Conservation (phyloP, 805 yeast species). For the Kodamaea jinghongensis region DNA sequence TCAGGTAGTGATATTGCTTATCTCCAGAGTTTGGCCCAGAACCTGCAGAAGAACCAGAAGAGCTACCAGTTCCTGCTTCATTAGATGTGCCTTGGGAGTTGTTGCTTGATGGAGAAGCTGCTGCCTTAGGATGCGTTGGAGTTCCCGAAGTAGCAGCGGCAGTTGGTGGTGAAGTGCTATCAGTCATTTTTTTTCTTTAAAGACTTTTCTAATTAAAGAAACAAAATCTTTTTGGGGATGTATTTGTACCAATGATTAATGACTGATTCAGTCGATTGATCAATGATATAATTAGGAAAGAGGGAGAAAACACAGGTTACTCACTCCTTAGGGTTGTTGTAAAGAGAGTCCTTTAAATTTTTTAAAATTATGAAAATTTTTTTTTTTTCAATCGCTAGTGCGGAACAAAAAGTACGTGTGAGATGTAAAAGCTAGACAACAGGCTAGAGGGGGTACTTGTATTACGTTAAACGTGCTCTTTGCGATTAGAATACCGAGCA, state of each 20-base stretch:
- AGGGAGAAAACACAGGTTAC: constrained; percentile 8
- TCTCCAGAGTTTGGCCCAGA: constrained; percentile 2
- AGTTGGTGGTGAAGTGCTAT: constrained; percentile 3
- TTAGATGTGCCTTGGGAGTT: background rate
- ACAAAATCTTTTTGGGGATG: too few species aligned
- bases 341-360: constrained; percentile 3
- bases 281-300: constrained; percentile 6
- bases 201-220: too few species aligned
- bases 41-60: constrained; percentile 5
- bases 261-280: constrained; percentile 8
- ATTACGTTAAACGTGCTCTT: background rate
- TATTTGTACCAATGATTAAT: constrained; percentile 4
- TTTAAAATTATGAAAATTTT: background rate
- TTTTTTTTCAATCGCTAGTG: background rate
- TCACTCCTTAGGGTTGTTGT: constrained; percentile 4
- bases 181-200: constrained; percentile 5
- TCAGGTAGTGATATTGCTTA: constrained; percentile 7
- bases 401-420: background rate
- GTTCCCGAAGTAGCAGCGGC: background rate
- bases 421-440: background rate
- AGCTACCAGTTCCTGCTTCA: too few species aligned
- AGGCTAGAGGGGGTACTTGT: too few species aligned
- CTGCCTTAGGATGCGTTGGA: constrained; percentile 18
- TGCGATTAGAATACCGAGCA: background rate
- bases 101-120: constrained; percentile 8